Percentiles rank a stretch among this genome's conserved stretches.
phyloP scores from a whole-genome alignment of 345 rosid genomes.

The Brassica rapa region DNA sequence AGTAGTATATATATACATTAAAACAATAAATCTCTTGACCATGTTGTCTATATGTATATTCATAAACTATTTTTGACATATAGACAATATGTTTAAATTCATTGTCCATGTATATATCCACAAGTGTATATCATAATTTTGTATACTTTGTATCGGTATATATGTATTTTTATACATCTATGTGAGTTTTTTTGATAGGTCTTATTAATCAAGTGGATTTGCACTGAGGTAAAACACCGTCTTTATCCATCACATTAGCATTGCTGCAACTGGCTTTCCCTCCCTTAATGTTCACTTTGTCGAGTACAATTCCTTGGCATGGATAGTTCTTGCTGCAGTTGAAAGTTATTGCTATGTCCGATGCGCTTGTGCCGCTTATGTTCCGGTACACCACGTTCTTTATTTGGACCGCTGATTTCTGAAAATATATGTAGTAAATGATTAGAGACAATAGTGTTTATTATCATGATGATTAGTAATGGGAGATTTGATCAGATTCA shows the following conservation, averaged over 20 bases:
- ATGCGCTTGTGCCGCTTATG: conserved; percentile 70
- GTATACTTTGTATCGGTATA: conserved; percentile 6
- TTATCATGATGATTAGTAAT: background rate
- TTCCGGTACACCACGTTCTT: conserved; percentile 68
- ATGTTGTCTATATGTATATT: conserved; percentile 19
- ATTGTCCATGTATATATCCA: conserved; percentile 19
- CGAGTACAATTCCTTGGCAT: conserved; percentile 62
- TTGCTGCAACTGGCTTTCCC: conserved; percentile 58
- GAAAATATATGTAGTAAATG: conserved; percentile 13
- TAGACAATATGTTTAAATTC: background rate
- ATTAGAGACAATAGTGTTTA: conserved; percentile 2
- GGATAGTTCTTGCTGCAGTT: conserved; percentile 67
- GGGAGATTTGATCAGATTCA: background rate
- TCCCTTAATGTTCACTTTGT: conserved; percentile 46
- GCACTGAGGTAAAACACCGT: conserved; percentile 58
- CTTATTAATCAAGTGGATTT: conserved; percentile 16
- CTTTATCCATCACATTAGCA: conserved; percentile 48
- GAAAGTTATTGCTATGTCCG: conserved; percentile 61
- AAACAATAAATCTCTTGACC: background rate
- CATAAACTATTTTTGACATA: background rate
- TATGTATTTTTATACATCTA: background rate
- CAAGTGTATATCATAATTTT: conserved; percentile 7
- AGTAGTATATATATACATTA: conserved; percentile 2
- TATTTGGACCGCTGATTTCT: conserved; percentile 74
- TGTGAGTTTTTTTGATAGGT: background rate